Base-by-base conservation (phyloP, 352 stramenopile genomes). In the Pelagophyceae sp. region DNA sequence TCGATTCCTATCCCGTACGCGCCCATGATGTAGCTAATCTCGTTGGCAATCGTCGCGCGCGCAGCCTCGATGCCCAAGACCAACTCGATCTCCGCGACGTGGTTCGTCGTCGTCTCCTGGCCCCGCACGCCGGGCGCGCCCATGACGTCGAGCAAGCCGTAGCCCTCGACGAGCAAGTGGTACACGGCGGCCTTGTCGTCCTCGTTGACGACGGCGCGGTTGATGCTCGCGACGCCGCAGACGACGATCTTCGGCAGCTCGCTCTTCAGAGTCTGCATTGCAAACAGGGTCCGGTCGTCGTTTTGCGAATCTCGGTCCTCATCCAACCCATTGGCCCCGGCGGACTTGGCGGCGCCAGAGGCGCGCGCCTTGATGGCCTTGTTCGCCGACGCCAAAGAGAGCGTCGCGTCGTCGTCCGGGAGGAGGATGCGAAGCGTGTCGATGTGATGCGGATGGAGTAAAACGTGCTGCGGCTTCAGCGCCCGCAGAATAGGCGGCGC, bases 21-120 rank as follows among this genome's bases (percentile, higher is more conserved):
- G 79, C 88, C 95, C 94, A 99, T 99, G 86, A 99, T 99, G 84
- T 99, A 98, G 77, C 90, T 96, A 74, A 99, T 96, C 83, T 99
- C 96, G 0, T 93, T 94, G 70, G 91, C 93, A 72, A 99, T 97
- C 27, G 98, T 87, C 58, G 93, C 93, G 54, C 97, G 90, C 35
- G 96, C 97, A 0, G 96, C 97, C 85, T 99, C 97, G 64, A 99
- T 98, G 37, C 97, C 97, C 0, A 99, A 86, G 29, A 96, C 97
- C 76, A 93, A 67, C 80, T 95, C 87, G 31, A 96, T 87, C 86
- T 99, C 96, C 72, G 99, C 93, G 75, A 99, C 97, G 84, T 99
- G 95, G 88, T 99, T 99, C 19, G 95, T 98, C 74, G 89, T 96
- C 3, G 95, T 98, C 78, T 96, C 86, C 20, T 90, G 84, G 35